A percentile compares a stretch with the other conserved stretches of the same genome.
phyloP scores from a whole-genome alignment of 2,329 filamentous ascomycete species.

The Coccinonectria pachysandricola region DNA sequence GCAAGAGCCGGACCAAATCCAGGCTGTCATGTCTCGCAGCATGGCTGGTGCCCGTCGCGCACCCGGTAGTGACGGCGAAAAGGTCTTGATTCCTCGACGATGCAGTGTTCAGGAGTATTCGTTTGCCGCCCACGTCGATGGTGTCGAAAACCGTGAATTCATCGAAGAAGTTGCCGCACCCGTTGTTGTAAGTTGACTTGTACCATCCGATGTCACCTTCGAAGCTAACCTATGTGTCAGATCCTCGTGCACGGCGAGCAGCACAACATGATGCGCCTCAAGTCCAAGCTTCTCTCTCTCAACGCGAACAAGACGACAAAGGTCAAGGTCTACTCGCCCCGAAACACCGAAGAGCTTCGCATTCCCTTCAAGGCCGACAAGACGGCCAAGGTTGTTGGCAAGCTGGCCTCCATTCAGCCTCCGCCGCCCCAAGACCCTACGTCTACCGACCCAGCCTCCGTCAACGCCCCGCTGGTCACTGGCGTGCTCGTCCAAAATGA shows the following conservation, averaged over 20 bases:
- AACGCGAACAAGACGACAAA: slow-evolving; percentile 73
- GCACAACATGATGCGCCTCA: slow-evolving; percentile 95
- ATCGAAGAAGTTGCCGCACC: slow-evolving; percentile 89
- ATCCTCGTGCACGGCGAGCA: slow-evolving; percentile 96
- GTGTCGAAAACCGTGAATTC: slow-evolving; percentile 90
- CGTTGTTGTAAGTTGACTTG: slow-evolving; percentile 65
- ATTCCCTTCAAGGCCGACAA: slow-evolving; percentile 97
- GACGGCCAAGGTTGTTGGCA: slow-evolving; percentile 89
- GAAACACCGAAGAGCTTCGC: slow-evolving; percentile 87
- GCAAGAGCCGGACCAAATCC: slow-evolving; percentile 89
- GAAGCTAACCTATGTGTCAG: slow-evolving; percentile 30
- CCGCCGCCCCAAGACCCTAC: slow-evolving; percentile 36
- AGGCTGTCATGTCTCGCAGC: slow-evolving; percentile 78
- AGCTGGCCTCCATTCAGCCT: slow-evolving; percentile 72
- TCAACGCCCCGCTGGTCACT: slow-evolving; percentile 51
- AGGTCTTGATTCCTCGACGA: slow-evolving; percentile 80
- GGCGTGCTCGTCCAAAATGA: slow-evolving; percentile 95
- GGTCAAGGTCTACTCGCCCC: slow-evolving; percentile 85
- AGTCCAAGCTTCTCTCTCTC: slow-evolving; percentile 87
- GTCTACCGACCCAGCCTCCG: slow-evolving; percentile 9
- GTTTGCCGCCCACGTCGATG: slow-evolving; percentile 94
- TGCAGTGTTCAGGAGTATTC: slow-evolving; percentile 92
- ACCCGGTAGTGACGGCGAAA: slow-evolving; percentile 65
- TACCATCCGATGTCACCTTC: neutral
- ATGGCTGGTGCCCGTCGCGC: slow-evolving; percentile 50